Conservation (phyloP, 176 grass and related monocot species). For the Thinopyrum elongatum region DNA sequence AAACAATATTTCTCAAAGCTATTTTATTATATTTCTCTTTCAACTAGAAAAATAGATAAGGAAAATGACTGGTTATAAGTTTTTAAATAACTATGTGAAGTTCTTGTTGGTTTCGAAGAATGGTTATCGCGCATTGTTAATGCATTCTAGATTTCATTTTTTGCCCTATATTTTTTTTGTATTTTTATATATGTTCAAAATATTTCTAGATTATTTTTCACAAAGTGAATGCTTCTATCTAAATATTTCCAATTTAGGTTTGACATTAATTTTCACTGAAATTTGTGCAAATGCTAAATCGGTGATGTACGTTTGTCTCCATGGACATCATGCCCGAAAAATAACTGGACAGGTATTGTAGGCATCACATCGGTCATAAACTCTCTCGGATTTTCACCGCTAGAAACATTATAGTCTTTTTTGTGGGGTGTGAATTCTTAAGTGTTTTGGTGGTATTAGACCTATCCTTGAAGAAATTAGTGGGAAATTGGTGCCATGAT, state of each 20-base stretch:
- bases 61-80: background rate
- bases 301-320: too few relatives aligned
- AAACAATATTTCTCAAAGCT: too few relatives aligned
- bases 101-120: rapidly evolving
- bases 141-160: too few relatives aligned
- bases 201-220: background rate
- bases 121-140: background rate
- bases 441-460: background rate
- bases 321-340: too few relatives aligned
- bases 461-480: background rate
- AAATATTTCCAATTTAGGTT: background rate
- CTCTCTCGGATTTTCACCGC: background rate
- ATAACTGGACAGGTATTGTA: background rate
- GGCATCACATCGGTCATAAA: rapidly evolving
- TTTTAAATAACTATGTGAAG: background rate
- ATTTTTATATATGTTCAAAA: too few relatives aligned
- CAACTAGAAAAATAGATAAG: too few relatives aligned
- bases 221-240: background rate
- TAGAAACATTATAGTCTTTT: background rate
- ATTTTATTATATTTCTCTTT: too few relatives aligned
- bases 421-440: background rate
- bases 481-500: background rate
- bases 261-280: background rate
- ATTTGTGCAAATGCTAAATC: too few relatives aligned
- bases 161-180: too few relatives aligned